Conservation (phyloP, 805 yeast species). For the Nematodospora valgi region DNA sequence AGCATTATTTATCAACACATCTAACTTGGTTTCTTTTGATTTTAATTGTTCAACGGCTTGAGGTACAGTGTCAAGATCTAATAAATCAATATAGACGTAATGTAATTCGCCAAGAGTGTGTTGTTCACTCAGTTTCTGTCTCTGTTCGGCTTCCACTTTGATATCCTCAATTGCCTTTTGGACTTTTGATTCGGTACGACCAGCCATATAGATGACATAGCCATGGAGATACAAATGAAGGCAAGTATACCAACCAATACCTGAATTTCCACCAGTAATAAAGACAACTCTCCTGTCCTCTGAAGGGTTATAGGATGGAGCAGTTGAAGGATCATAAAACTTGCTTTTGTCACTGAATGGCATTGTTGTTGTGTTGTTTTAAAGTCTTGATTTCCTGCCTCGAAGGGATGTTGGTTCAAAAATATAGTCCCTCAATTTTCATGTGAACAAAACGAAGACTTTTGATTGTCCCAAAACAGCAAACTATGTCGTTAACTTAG, state of each 20-base stretch:
- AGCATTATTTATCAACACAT: slow-evolving; percentile 38
- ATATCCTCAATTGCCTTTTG: slow-evolving; percentile 31
- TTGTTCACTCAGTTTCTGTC: slow-evolving; percentile 15
- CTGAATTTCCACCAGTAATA: slow-evolving; percentile 40
- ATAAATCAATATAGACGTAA: slow-evolving; percentile 54
- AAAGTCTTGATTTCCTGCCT: too few relatives aligned
- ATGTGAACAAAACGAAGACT: too few relatives aligned
- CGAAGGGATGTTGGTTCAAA: too few relatives aligned
- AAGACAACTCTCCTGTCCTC: slow-evolving; percentile 26
- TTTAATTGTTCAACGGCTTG: slow-evolving; percentile 23
- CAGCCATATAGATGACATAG: slow-evolving; percentile 33
- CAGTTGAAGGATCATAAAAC: slow-evolving; percentile 26
- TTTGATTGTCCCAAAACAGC: too few relatives aligned
- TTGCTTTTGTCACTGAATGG: slow-evolving; percentile 2
- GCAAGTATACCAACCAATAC: slow-evolving; percentile 40
- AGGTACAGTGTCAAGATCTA: slow-evolving; percentile 29
- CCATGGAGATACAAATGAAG: slow-evolving; percentile 41
- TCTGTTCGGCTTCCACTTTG: slow-evolving; percentile 26
- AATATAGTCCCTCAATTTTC: too few relatives aligned
- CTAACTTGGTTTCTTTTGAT: slow-evolving; percentile 22
- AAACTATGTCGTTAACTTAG: too few relatives aligned
- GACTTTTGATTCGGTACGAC: slow-evolving; percentile 31
- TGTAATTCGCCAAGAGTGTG: slow-evolving; percentile 47
- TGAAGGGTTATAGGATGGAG: slow-evolving; percentile 26
- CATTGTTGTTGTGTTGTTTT: too few relatives aligned